These are phyloP conservation scores for Boletus barrowsii DNA, from an alignment of 768 basidiomycete genomes.

Conservation along the genomic window DNA sequence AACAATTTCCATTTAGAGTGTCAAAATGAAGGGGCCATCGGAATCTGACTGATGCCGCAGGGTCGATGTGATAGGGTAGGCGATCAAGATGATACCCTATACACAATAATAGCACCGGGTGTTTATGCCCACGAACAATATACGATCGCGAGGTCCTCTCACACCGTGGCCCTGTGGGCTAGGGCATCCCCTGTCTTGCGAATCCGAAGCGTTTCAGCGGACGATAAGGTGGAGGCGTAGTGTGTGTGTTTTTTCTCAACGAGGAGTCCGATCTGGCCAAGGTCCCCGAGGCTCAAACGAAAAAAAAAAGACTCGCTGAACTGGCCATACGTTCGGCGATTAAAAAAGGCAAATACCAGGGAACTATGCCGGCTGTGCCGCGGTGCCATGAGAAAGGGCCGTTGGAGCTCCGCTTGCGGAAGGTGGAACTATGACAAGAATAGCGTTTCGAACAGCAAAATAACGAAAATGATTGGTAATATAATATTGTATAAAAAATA, in stretches of 20 bases:
- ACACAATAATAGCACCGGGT: slow-evolving; percentile 17
- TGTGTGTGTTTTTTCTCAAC: background rate
- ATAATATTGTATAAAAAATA: slow-evolving; percentile 14
- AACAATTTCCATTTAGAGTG: slow-evolving; percentile 23
- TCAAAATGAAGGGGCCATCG: slow-evolving; percentile 26
- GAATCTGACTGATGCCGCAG: slow-evolving; percentile 33
- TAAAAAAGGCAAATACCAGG: slow-evolving; percentile 22
- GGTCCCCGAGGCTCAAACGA: background rate
- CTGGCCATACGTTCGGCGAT: slow-evolving; percentile 28
- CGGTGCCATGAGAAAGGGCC: slow-evolving; percentile 18
- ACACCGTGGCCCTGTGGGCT: slow-evolving; percentile 17
- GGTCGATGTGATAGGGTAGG: slow-evolving; percentile 38
- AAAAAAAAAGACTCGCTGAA: slow-evolving; percentile 17
- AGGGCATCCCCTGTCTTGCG: slow-evolving; percentile 19
- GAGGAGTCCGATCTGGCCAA: background rate
- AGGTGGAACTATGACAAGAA: slow-evolving; percentile 4
- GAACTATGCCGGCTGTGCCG: slow-evolving; percentile 30
- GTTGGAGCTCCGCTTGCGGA: slow-evolving; percentile 29
- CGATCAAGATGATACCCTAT: slow-evolving; percentile 33
- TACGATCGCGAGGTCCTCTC: slow-evolving; percentile 19
- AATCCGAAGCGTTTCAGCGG: slow-evolving; percentile 11
- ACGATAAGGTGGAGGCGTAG: slow-evolving; percentile 1
- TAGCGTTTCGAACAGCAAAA: slow-evolving; percentile 1
- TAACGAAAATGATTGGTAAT: slow-evolving; percentile 12
- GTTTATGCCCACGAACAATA: slow-evolving; percentile 11